Percentiles rank a stretch among this genome's conserved stretches.
Conservation (phyloP, 2,329 filamentous ascomycete genomes). For the Cercospora berteroae region DNA sequence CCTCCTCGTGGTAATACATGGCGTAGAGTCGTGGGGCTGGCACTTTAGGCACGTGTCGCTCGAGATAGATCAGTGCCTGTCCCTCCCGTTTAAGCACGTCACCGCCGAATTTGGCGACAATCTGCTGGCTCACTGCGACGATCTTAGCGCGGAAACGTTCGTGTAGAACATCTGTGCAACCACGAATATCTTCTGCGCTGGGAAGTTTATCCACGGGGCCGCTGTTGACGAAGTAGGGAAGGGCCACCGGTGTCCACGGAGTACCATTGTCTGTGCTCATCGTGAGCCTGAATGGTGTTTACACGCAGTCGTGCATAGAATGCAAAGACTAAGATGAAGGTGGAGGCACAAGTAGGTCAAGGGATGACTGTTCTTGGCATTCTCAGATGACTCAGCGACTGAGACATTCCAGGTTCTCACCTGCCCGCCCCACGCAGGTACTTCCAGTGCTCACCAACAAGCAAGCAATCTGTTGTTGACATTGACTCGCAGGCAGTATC, state of each 20-base stretch:
- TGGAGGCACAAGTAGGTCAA: no score
- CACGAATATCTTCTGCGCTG: slow-evolving; percentile 9
- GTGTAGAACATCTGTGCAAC: not conserved
- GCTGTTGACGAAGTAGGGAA: not conserved
- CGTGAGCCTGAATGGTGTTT: not conserved
- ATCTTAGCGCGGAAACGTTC: slow-evolving; percentile 1
- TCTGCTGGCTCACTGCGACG: not conserved
- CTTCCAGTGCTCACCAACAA: no score
- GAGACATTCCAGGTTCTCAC: no score
- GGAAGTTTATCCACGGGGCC: not conserved
- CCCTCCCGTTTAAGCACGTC: not conserved
- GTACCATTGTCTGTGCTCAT: not conserved
- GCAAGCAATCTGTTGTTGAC: no score
- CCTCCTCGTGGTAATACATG: slow-evolving; percentile 3
- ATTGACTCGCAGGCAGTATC: no score
- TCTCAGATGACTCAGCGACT: no score
- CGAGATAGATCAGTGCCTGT: slow-evolving; percentile 15
- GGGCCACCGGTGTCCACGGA: not conserved
- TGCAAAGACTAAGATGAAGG: no score
- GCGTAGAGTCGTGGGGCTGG: slow-evolving; percentile 9
- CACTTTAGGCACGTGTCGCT: slow-evolving; percentile 4
- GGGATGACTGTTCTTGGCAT: no score
- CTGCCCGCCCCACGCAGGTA: no score
- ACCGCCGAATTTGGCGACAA: slow-evolving; percentile 11
- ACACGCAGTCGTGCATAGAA: no score